Evolutionary conservation across 1,139 yeast species (phyloP).

Genomic region (Pichia sp.): DNA sequence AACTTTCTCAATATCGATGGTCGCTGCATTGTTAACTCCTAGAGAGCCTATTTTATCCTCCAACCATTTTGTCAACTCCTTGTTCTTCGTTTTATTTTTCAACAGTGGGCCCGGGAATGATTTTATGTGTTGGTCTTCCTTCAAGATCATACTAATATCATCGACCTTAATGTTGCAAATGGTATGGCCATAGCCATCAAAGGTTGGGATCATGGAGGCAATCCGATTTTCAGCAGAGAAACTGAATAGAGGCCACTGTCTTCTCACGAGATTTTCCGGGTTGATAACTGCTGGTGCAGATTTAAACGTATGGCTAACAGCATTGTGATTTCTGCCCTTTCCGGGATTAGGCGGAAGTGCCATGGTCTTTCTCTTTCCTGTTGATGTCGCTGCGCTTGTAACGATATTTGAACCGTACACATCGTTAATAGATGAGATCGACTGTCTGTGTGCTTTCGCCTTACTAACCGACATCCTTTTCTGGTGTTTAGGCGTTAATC

Average conservation of each 20-base stretch:
- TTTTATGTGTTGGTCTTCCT: slow-evolving; percentile 18
- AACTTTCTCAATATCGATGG: slow-evolving; percentile 16
- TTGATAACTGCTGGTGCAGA: slow-evolving; percentile 31
- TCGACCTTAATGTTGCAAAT: slow-evolving; percentile 25
- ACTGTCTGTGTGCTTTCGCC: slow-evolving; percentile 2
- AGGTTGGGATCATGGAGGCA: slow-evolving; percentile 39
- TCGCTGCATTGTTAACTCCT: slow-evolving; percentile 9
- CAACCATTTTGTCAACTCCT: slow-evolving; percentile 61
- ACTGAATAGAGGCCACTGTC: slow-evolving; percentile 74
- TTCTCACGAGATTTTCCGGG: slow-evolving; percentile 26
- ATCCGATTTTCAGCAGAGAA: slow-evolving; percentile 51
- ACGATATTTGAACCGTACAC: slow-evolving; percentile 23
- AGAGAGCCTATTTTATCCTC: slow-evolving; percentile 27
- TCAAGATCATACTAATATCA: slow-evolving; percentile 28
- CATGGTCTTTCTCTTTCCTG: slow-evolving; percentile 13
- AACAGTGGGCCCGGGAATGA: slow-evolving; percentile 59
- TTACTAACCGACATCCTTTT: slow-evolving; percentile 1
- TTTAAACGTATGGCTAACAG: slow-evolving; percentile 7
- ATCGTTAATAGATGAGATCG: slow-evolving; percentile 16
- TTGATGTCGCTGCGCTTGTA: slow-evolving; percentile 20
- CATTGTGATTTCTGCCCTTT: slow-evolving; percentile 1
- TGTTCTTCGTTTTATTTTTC: slow-evolving; percentile 49
- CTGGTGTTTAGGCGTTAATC: neutral
- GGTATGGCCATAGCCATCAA: slow-evolving; percentile 24
- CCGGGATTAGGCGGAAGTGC: slow-evolving; percentile 19